Evolutionary conservation across 257 asterid genomes (phyloP).

Genomic region (Prunella vulgaris): DNA sequence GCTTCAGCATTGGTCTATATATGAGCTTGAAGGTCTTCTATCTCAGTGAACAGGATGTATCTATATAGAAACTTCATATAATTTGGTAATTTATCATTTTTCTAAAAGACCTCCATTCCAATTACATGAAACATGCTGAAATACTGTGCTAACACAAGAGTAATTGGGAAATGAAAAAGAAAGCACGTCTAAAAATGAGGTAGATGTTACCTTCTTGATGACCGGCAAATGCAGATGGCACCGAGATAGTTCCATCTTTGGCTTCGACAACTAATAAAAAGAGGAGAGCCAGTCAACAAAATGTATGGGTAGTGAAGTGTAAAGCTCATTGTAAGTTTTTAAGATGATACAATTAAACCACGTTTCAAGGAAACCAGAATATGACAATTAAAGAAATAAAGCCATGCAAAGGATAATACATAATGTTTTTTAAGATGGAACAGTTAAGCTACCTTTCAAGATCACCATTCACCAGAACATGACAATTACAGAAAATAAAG

Average conservation of each 20-base stretch:
- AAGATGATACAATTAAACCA: constrained; percentile 5
- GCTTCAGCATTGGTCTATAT: too few relatives aligned
- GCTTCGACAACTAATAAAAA: constrained; percentile 55
- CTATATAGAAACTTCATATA: neutral
- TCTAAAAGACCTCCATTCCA: neutral
- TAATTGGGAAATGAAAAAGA: neutral
- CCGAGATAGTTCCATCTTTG: constrained; percentile 71
- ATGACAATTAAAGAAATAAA: neutral
- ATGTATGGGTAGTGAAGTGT: constrained; percentile 1
- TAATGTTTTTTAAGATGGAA: constrained; percentile 14
- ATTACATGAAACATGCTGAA: neutral
- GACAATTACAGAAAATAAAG: neutral
- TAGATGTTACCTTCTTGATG: constrained; percentile 66
- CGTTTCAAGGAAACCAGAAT: neutral
- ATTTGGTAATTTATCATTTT: constrained; percentile 2
- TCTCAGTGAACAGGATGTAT: neutral
- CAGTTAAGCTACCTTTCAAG: neutral
- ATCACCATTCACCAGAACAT: too few relatives aligned
- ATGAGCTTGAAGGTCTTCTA: neutral
- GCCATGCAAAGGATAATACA: neutral
- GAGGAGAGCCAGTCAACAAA: constrained; percentile 11
- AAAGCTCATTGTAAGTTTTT: constrained; percentile 6
- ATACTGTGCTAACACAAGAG: neutral
- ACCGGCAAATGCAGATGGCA: constrained; percentile 75
- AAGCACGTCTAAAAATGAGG: neutral